Percentiles rank a stretch among this genome's conserved stretches.
These are phyloP conservation scores for Paspalum notatum DNA, from an alignment of 176 grass and related monocot species.

Conservation along the genomic window DNA sequence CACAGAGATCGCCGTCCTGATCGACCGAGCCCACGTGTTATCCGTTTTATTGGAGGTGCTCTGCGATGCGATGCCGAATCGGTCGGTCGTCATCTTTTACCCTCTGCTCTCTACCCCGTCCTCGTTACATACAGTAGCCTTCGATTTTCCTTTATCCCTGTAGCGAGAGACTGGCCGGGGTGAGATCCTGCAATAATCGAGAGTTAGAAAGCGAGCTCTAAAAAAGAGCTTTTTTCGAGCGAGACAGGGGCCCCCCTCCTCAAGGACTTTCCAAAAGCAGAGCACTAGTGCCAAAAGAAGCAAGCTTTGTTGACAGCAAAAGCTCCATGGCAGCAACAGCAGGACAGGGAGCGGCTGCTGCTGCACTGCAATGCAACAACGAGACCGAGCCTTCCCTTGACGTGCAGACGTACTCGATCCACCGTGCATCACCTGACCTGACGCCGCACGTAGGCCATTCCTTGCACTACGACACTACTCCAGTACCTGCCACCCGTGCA, in stretches of 20 bases:
- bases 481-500: neutral
- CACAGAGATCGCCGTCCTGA: neutral
- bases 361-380: neutral
- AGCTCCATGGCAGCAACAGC: neutral
- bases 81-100: neutral
- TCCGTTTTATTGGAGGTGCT: neutral
- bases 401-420: neutral
- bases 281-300: neutral
- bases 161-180: neutral
- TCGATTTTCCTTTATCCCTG: neutral
- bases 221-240: neutral
- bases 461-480: neutral
- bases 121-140: conserved; percentile 2
- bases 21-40: neutral
- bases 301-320: neutral
- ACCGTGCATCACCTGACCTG: neutral
- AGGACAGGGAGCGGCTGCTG: neutral
- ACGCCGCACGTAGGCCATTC: neutral
- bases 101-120: neutral
- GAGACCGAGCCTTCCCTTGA: neutral
- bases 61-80: neutral
- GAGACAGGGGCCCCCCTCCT: neutral
- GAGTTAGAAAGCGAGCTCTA: neutral
- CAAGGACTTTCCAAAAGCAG: conserved; percentile 13
- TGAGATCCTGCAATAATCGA: conserved; percentile 4